Percentiles rank a stretch among this genome's conserved stretches.
Evolutionary conservation across 139 green algal genomes (phyloP).

Genomic region (Micractinium conductrix): DNA sequence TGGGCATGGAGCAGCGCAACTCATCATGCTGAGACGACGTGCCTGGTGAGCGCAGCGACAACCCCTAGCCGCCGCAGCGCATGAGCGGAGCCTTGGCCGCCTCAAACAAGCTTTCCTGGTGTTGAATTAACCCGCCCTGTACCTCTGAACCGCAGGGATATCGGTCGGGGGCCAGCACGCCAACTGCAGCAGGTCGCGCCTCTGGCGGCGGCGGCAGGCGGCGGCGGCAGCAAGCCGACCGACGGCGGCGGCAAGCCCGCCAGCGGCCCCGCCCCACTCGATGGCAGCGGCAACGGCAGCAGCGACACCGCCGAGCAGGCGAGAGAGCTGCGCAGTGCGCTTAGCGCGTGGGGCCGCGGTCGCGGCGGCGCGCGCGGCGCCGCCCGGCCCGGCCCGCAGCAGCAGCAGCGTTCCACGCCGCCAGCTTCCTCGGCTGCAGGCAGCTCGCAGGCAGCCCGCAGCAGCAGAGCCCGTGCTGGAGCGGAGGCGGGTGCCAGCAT

Average conservation of each 20-base stretch:
- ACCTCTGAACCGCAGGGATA: background rate
- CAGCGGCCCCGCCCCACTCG: background rate
- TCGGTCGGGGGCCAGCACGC: background rate
- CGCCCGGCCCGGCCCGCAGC: background rate
- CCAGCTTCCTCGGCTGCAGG: no score
- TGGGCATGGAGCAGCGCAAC: no score
- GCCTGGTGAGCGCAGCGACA: background rate
- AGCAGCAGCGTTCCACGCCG: no score
- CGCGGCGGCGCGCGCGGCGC: background rate
- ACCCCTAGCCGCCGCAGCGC: background rate
- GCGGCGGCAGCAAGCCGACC: background rate
- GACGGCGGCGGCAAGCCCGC: no score
- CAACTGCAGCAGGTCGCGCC: background rate
- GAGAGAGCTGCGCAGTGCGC: background rate
- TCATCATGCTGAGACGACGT: background rate
- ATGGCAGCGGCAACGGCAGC: background rate
- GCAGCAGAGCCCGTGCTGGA: background rate
- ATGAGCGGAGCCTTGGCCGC: background rate
- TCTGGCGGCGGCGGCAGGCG: background rate
- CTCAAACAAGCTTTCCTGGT: no score
- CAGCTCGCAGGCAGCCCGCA: no score
- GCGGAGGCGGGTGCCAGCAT: background rate
- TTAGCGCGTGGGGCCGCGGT: background rate
- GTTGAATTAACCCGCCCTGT: no score
- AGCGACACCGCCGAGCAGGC: background rate